Base-by-base conservation (phyloP, 1,139 yeast species). In the Nematodospora anomalae region DNA sequence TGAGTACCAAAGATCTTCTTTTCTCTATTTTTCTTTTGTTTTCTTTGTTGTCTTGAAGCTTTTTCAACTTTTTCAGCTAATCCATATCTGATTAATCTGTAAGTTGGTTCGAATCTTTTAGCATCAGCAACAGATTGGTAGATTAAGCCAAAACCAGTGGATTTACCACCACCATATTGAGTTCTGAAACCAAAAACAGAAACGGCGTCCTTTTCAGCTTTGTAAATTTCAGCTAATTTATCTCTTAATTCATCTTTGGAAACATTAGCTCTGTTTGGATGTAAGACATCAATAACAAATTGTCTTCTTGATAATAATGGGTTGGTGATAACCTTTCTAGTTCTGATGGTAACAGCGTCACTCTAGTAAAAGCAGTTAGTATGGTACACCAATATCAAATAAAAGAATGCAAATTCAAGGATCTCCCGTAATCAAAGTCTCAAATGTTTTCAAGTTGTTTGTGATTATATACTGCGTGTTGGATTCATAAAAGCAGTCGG, bases 11-110 rank as follows among this genome's bases (percentile, higher is more conserved):
- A 88, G 84, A 86, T 74, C 86, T 92, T 92, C 89, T 84, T 83
- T 67, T 87, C 96, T 83, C 97, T 90, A 96, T 92, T 92, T 92
- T 92, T 92, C 90, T 87, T 88, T 85, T 92, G 98, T 79, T 94
- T 94, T 83, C 98, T 89, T 81, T 94, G 98, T 81, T 90, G 97
- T 89, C 97, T 89, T 62, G 97, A 88, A 63, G 96, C 80, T 82
- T 88, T 89, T 74, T 92, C 97, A 64, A 83, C 89, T 83, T 87
- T 88, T 59, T 77, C 78, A 69, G 96, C 97, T 71, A 90, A 82
- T 65, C 97, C 98, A 80, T 87, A 86, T 86, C 99, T 92, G 64
- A 92, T 96, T 69, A 89, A 88, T 80, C 99, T 90, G 95, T 92
- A 92, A 59, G 89, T 70, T 79, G 99, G 98, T 80, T 92, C 99